Percentiles rank a stretch among this genome's conserved stretches.
These are phyloP conservation scores for Triglochin maritima DNA, from an alignment of 106 monocot genomes.

Conservation along the genomic window DNA sequence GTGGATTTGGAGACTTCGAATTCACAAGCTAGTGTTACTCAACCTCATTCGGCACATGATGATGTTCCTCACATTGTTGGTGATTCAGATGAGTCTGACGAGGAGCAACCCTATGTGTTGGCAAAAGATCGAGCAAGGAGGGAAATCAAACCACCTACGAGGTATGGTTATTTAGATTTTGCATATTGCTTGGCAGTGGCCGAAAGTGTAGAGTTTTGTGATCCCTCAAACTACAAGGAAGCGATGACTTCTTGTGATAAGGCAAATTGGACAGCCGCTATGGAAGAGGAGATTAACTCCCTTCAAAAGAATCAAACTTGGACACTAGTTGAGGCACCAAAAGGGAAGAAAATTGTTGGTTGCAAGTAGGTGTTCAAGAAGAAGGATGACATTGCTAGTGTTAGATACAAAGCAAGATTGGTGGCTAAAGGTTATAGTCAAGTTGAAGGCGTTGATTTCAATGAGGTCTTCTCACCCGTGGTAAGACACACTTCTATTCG, in stretches of 20 bases:
- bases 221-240: background rate
- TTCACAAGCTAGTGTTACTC: no score
- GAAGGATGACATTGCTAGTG: background rate
- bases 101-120: background rate
- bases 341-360: background rate
- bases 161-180: background rate
- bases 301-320: conserved; percentile 1
- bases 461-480: background rate
- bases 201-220: background rate
- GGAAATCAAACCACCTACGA: background rate
- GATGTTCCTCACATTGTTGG: background rate
- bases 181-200: background rate
- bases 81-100: background rate
- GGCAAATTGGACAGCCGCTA: background rate
- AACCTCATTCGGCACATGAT: background rate
- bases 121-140: background rate
- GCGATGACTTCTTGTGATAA: background rate
- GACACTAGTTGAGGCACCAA: background rate
- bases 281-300: conserved; percentile 3
- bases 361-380: conserved; percentile 5
- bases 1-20: background rate
- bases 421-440: conserved; percentile 4
- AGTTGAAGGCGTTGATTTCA: conserved; percentile 1
- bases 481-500: conserved; percentile 1
- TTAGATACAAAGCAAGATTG: background rate